phyloP scores from a whole-genome alignment of 2,329 filamentous ascomycete genomes.

The Colletotrichum lentis region DNA sequence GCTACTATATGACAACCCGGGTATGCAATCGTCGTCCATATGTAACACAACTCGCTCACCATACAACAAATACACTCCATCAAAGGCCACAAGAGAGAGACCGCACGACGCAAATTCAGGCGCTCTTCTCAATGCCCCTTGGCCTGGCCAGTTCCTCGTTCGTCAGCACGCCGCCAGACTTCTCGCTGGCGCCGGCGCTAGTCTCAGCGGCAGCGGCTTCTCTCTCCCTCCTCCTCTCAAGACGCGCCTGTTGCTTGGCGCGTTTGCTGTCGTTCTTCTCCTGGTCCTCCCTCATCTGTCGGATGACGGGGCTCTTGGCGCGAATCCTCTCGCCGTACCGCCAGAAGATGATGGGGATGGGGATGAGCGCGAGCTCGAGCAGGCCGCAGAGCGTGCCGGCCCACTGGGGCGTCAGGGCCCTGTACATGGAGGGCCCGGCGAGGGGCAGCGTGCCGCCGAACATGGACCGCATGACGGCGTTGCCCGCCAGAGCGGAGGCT shows the following conservation, averaged over 20 bases:
- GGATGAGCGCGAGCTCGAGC: constrained; percentile 76
- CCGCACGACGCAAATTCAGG: neutral
- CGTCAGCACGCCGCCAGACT: constrained; percentile 21
- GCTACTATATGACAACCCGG: neutral
- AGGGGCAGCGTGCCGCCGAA: constrained; percentile 82
- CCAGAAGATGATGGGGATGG: constrained; percentile 84
- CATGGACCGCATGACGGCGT: constrained; percentile 75
- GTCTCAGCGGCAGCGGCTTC: constrained; percentile 23
- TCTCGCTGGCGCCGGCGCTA: constrained; percentile 1
- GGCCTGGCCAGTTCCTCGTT: neutral
- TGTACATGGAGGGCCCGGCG: constrained; percentile 77
- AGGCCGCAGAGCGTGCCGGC: constrained; percentile 78
- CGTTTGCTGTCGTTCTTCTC: constrained; percentile 48
- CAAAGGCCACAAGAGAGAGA: neutral
- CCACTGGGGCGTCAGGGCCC: constrained; percentile 75
- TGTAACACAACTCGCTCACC: neutral
- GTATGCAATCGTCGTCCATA: neutral
- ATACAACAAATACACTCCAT: neutral
- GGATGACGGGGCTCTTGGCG: constrained; percentile 58
- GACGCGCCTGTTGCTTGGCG: constrained; percentile 44
- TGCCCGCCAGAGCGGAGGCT: constrained; percentile 81
- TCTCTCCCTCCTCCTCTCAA: constrained; percentile 40
- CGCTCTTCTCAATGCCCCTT: constrained; percentile 22
- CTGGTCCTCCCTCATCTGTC: constrained; percentile 56
- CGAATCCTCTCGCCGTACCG: constrained; percentile 64